Base-by-base conservation (phyloP, 495 filamentous ascomycete species). In the Recurvomyces mirabilis region DNA sequence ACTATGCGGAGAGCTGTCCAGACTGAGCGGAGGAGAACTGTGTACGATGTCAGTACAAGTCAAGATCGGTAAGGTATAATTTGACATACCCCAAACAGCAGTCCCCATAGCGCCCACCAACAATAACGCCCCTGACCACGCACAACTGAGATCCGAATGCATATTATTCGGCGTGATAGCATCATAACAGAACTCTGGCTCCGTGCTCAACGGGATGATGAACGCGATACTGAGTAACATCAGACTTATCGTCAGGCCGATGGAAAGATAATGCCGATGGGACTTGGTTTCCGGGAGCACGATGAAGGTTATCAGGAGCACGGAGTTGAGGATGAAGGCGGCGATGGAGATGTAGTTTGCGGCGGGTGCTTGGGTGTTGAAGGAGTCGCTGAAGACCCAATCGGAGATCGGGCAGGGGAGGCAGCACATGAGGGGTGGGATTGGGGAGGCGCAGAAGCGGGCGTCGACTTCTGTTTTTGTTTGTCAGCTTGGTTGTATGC, bases 1-100 rank as follows among this genome's bases (percentile, higher is more conserved):
- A 60, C 57, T 32, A 65, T 56, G 30, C 60, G 55, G n/a, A 64
- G 49, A 33, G 64, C 60, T 6, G 62, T 58, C 59, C 57, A 64
- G 17, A 63, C 38, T 30, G 53, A 53, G 41, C 61, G 61, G 32
- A 62, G 50, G 32, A 64, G 55, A 32, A 62, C 62, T 60, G 28
- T 30, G 11, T 11, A 45, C 24, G 17, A 18, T 14, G 14, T 21
- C 15, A 3, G 5, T 12, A 23, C 21, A 14, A 24, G 6, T 3
- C 3, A 19, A 13, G 4, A 40, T 25, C n/a, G 4, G 21, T 6
- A 9, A 21, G 14, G 21, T 4, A 40, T 5, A n/a, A 28, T 26
- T 11, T 15, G 17, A 40, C 55, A 30, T 38, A 59, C 53, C 46
- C 61, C 63, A 65, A 15, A 60, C 37, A 1, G 48, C 51, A 13